Evolutionary conservation across 169 alveolate species (phyloP).

Genomic region (Cryptosporidium sp.): DNA sequence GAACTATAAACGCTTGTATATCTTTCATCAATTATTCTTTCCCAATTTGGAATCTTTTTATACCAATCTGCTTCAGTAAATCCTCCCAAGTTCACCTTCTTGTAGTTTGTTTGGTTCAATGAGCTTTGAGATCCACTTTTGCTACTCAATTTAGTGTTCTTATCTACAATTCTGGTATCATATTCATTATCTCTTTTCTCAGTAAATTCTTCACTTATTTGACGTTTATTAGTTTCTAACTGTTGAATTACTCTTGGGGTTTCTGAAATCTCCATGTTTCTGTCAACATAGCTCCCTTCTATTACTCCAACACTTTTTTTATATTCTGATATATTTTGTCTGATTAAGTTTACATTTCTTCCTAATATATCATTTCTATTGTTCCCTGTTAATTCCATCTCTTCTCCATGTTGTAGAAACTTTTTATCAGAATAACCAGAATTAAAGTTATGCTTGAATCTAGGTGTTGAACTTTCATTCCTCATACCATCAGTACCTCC

Average conservation of each 20-base stretch:
- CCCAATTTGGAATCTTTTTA: slow-evolving; percentile 63
- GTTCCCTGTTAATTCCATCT: not conserved
- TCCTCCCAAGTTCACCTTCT: slow-evolving; percentile 38
- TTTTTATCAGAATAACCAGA: slow-evolving; percentile 24
- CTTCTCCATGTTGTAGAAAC: slow-evolving; percentile 5
- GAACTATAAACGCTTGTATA: slow-evolving; percentile 57
- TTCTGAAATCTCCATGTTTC: slow-evolving; percentile 8
- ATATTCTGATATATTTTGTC: not conserved
- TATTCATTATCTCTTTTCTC: not conserved
- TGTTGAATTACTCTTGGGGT: not conserved
- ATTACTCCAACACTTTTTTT: not conserved
- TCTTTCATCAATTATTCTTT: slow-evolving; percentile 57
- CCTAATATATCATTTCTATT: not conserved
- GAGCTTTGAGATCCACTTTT: slow-evolving; percentile 3
- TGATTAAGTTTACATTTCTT: not conserved
- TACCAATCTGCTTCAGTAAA: slow-evolving; percentile 60
- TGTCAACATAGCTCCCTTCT: not conserved
- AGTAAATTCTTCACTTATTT: not conserved
- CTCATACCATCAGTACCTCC: not conserved
- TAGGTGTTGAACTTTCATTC: not conserved
- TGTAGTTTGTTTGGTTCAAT: not conserved
- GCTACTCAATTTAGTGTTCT: slow-evolving; percentile 16
- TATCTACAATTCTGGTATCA: not conserved
- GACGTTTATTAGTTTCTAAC: not conserved
- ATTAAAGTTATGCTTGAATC: slow-evolving; percentile 36